phyloP scores from a whole-genome alignment of 176 grass and related monocot species.

The Hordeum marinum region DNA sequence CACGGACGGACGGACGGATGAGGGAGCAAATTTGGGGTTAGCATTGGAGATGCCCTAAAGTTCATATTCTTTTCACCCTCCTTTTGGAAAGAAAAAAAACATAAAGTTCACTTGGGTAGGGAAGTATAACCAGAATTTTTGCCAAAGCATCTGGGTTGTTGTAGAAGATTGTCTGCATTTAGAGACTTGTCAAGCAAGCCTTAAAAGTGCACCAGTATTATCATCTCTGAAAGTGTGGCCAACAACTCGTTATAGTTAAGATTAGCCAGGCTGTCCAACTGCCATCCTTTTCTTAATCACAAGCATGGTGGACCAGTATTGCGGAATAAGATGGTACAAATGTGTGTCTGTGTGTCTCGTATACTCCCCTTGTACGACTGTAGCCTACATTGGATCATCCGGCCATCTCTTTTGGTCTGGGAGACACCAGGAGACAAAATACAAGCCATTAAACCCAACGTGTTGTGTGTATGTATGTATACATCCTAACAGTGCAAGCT shows the following conservation, averaged over 20 bases:
- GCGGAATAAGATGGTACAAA: slow-evolving; percentile 5
- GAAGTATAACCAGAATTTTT: not conserved
- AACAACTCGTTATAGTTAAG: slow-evolving; percentile 20
- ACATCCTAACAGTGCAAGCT: not conserved
- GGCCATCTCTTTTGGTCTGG: slow-evolving; percentile 1
- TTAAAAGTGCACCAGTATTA: not conserved
- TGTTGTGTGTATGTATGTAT: not conserved
- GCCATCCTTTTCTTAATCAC: slow-evolving; percentile 12
- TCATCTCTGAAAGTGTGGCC: not conserved
- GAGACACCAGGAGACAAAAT: not conserved
- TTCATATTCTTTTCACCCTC: not conserved
- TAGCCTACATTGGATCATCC: slow-evolving; percentile 8
- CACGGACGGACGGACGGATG: too few species aligned
- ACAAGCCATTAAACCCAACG: not conserved
- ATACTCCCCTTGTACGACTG: not conserved
- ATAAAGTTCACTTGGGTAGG: not conserved
- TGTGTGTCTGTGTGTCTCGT: not conserved
- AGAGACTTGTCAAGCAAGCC: slow-evolving; percentile 1
- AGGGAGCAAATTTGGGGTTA: too few species aligned
- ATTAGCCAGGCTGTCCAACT: slow-evolving; percentile 18
- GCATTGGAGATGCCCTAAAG: too few species aligned
- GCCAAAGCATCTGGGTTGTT: not conserved
- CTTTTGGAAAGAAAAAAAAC: too few species aligned
- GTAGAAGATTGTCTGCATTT: not conserved
- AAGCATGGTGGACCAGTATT: not conserved